Percentiles rank a stretch among this genome's conserved stretches.
Conservation (phyloP, 768 basidiomycete species). For the Collybia nuda region DNA sequence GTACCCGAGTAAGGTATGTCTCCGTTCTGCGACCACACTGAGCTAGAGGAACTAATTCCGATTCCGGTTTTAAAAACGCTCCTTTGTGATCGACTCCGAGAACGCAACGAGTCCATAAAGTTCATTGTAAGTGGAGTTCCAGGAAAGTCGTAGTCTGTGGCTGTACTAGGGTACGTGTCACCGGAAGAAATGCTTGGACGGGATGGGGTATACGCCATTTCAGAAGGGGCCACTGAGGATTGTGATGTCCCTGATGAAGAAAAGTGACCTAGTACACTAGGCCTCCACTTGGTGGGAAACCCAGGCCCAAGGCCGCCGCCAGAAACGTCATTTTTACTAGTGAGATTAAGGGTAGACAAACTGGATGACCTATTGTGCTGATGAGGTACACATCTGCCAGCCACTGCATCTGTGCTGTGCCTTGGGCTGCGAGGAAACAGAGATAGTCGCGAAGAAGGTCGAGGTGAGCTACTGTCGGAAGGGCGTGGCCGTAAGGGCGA, state of each 20-base stretch:
- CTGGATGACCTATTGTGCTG: conserved; percentile 52
- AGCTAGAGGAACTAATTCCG: conserved; percentile 24
- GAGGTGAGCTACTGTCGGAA: conserved; percentile 30
- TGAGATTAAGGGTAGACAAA: conserved; percentile 37
- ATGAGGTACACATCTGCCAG: conserved; percentile 21
- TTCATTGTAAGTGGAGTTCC: conserved; percentile 38
- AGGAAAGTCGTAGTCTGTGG: conserved; percentile 41
- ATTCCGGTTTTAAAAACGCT: conserved; percentile 29
- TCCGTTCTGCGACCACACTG: conserved; percentile 26
- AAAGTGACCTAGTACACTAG: conserved; percentile 66
- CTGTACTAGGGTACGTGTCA: conserved; percentile 51
- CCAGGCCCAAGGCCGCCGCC: conserved; percentile 12
- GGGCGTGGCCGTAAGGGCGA: conserved; percentile 34
- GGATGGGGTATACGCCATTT: conserved; percentile 38
- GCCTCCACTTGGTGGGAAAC: conserved; percentile 53
- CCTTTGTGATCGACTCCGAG: conserved; percentile 29
- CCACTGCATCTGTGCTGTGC: conserved; percentile 26
- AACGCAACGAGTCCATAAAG: conserved; percentile 39
- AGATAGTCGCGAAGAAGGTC: conserved; percentile 38
- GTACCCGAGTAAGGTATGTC: conserved; percentile 9
- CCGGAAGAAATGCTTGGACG: conserved; percentile 64
- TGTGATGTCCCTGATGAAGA: conserved; percentile 46
- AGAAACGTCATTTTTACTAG: conserved; percentile 1
- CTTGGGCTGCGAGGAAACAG: conserved; percentile 43
- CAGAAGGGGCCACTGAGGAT: conserved; percentile 40